phyloP scores from a whole-genome alignment of 2,329 filamentous ascomycete genomes.

The Penicillium decumbens region DNA sequence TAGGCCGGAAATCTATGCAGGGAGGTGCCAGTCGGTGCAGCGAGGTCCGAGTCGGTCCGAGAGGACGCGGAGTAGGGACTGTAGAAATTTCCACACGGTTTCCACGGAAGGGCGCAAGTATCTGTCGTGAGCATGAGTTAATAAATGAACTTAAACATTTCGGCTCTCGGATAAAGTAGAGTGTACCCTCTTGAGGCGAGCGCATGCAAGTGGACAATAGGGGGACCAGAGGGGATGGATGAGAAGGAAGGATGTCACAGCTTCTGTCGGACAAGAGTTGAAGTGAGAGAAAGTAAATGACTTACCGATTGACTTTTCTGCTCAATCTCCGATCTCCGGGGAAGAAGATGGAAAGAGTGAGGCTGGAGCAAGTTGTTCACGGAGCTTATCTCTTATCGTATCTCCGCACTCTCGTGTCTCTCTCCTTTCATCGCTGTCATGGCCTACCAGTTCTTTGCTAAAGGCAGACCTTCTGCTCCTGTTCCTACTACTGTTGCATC shows the following conservation, averaged over 20 bases:
- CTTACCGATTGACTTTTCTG: constrained; percentile 16
- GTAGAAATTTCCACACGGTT: constrained; percentile 8
- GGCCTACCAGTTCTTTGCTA: constrained; percentile 39
- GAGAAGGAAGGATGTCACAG: not conserved
- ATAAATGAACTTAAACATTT: not conserved
- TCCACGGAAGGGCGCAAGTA: not conserved
- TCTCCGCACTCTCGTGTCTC: constrained; percentile 31
- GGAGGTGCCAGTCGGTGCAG: constrained; percentile 14
- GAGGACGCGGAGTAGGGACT: constrained; percentile 3
- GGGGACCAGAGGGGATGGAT: not conserved
- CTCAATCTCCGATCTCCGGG: constrained; percentile 6
- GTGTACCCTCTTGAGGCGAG: not conserved
- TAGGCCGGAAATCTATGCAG: constrained; percentile 24
- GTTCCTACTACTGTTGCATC: constrained; percentile 19
- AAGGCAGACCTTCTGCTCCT: constrained; percentile 25
- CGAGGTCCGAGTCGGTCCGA: constrained; percentile 15
- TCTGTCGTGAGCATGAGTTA: not conserved
- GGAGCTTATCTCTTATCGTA: constrained; percentile 31
- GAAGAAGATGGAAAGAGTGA: constrained; percentile 15
- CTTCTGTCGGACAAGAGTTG: not conserved
- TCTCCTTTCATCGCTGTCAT: constrained; percentile 18
- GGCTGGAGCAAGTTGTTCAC: constrained; percentile 24
- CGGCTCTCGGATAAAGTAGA: constrained; percentile 5
- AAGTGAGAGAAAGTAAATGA: not conserved
- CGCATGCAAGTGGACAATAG: not conserved